These are phyloP conservation scores for Simplicillium sp. DNA, from an alignment of 2,329 filamentous ascomycete genomes.

Conservation along the genomic window DNA sequence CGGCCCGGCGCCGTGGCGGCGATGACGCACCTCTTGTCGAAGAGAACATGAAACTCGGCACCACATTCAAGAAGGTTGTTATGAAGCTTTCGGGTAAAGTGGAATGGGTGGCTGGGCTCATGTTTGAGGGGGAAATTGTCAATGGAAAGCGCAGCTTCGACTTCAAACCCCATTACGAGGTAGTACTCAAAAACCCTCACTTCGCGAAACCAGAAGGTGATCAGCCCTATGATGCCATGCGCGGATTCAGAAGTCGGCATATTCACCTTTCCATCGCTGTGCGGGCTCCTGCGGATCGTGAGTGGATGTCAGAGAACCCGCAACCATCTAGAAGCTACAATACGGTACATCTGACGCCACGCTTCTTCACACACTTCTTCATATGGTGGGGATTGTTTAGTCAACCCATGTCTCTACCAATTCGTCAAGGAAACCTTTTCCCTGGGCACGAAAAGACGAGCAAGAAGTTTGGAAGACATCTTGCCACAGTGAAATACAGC, in stretches of 20 bases:
- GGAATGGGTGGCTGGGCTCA: slow-evolving; percentile 80
- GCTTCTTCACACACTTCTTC: slow-evolving; percentile 98
- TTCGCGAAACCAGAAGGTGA: slow-evolving; percentile 53
- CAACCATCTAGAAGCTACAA: slow-evolving; percentile 88
- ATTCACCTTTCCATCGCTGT: slow-evolving; percentile 94
- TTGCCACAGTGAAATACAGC: slow-evolving; percentile 98
- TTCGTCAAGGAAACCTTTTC: slow-evolving; percentile 86
- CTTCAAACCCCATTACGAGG: slow-evolving; percentile 87
- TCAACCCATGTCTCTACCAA: slow-evolving; percentile 85
- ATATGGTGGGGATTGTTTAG: slow-evolving; percentile 97
- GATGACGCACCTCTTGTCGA: slow-evolving; percentile 51
- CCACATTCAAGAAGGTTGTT: slow-evolving; percentile 94
- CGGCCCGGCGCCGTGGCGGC: slow-evolving; percentile 38
- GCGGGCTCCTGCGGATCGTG: slow-evolving; percentile 73
- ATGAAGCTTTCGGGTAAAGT: slow-evolving; percentile 99
- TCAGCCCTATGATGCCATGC: slow-evolving; percentile 77
- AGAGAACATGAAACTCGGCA: slow-evolving; percentile 59
- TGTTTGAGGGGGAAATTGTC: slow-evolving; percentile 79
- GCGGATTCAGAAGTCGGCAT: slow-evolving; percentile 91
- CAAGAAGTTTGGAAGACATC: slow-evolving; percentile 94
- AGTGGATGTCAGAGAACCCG: slow-evolving; percentile 71
- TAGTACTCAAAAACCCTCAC: slow-evolving; percentile 73
- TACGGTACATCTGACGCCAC: slow-evolving; percentile 84
- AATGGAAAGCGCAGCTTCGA: slow-evolving; percentile 69
- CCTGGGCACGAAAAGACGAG: slow-evolving; percentile 90